Percentiles rank a stretch among this genome's conserved stretches.
phyloP scores from a whole-genome alignment of 352 stramenopile species.

The Paralagenidium karlingii region DNA sequence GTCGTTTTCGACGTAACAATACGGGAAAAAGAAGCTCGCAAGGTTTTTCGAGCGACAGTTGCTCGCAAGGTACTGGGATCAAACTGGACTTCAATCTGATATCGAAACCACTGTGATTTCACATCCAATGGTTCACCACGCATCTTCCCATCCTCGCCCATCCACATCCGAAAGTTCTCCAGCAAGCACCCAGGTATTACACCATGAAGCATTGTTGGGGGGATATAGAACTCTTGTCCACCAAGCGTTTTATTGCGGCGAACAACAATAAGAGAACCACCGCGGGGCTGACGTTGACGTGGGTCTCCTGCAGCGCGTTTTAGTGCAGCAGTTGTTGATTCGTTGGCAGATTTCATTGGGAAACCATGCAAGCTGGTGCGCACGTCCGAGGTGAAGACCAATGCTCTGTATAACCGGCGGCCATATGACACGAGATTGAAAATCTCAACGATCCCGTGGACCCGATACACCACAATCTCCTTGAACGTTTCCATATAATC shows the following conservation, averaged over 20 bases:
- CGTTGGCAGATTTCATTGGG: slow-evolving; percentile 41
- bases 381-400: slow-evolving; percentile 96
- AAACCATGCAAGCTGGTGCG: slow-evolving; percentile 90
- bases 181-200: slow-evolving; percentile 90
- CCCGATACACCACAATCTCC: slow-evolving; percentile 93
- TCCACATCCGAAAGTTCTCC: slow-evolving; percentile 96
- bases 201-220: slow-evolving; percentile 87
- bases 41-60: slow-evolving; percentile 40
- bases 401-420: slow-evolving; percentile 90
- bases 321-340: slow-evolving; percentile 29
- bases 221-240: slow-evolving; percentile 82
- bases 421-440: slow-evolving; percentile 97
- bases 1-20: slow-evolving; percentile 18
- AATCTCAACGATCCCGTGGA: slow-evolving; percentile 88
- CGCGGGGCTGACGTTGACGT: slow-evolving; percentile 37
- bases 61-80: too few relatives aligned
- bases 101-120: slow-evolving; percentile 83
- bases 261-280: slow-evolving; percentile 86
- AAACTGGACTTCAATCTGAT: slow-evolving; percentile 69
- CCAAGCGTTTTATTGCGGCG: slow-evolving; percentile 50
- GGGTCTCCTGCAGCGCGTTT: slow-evolving; percentile 43
- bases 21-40: slow-evolving; percentile 50
- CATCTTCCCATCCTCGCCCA: slow-evolving; percentile 90
- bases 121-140: slow-evolving; percentile 86
- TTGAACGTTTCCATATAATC: slow-evolving; percentile 90